Conservation (phyloP, 225 moss, liverwort and hornwort species). For the Marchantia paleacea region DNA sequence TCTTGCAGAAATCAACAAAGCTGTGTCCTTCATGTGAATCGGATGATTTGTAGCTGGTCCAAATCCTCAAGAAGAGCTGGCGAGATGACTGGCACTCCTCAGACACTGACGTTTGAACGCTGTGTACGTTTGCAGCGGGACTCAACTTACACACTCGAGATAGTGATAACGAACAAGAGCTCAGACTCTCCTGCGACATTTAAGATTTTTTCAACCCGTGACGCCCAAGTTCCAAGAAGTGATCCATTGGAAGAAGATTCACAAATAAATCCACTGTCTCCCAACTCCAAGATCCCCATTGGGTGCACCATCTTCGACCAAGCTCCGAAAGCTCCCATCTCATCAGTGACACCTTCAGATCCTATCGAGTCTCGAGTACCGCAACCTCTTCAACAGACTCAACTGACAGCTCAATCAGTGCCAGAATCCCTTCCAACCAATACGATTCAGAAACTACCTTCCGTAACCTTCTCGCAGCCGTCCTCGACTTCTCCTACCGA, state of each 20-base stretch:
- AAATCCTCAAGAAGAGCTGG: neutral
- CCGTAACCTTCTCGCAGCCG: neutral
- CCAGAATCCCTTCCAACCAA: neutral
- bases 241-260: constrained; percentile 34
- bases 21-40: neutral
- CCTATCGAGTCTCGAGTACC: neutral
- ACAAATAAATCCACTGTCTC: constrained; percentile 41
- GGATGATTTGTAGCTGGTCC: neutral
- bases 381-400: constrained; percentile 10
- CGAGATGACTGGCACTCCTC: neutral
- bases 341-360: neutral
- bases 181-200: constrained; percentile 51
- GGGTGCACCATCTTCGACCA: constrained; percentile 34
- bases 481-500: neutral
- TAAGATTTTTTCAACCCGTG: constrained; percentile 54
- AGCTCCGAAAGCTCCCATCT: neutral
- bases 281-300: constrained; percentile 40
- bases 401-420: neutral
- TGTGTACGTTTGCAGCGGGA: constrained; percentile 48
- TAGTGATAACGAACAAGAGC: constrained; percentile 67
- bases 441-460: neutral
- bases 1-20: neutral
- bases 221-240: constrained; percentile 44
- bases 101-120: neutral
- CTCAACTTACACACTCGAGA: constrained; percentile 43